Conservation (phyloP, 306 rosid genomes). For the Vicia faba region DNA sequence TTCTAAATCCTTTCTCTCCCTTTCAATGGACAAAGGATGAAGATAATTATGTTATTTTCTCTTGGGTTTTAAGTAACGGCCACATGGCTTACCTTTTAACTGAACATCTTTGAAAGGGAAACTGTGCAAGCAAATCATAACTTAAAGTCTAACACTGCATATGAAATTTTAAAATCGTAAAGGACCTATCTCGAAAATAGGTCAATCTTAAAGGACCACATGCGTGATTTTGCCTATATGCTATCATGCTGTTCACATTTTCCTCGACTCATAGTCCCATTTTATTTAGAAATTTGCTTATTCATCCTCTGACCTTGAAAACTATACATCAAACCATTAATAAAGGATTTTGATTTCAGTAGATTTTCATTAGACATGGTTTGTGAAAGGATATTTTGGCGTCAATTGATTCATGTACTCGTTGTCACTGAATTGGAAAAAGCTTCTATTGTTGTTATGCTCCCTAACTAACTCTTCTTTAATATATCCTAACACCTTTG, state of each 20-base stretch:
- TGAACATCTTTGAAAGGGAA: neutral
- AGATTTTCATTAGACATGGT: neutral
- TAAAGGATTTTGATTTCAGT: constrained; percentile 11
- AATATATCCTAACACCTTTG: neutral
- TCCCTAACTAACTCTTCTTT: neutral
- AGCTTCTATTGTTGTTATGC: constrained; percentile 9
- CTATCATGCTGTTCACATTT: constrained; percentile 5
- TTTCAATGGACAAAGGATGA: too few relatives aligned
- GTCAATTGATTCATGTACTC: neutral
- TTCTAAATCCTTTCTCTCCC: too few relatives aligned
- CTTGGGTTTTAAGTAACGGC: neutral
- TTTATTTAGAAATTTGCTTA: constrained; percentile 18
- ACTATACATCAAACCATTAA: neutral
- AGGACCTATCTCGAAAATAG: neutral
- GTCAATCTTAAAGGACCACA: neutral
- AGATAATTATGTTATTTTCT: neutral
- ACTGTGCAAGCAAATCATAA: neutral
- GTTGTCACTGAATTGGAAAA: neutral
- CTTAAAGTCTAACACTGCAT: neutral
- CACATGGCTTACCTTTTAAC: neutral
- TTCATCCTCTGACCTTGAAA: neutral
- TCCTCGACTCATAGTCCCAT: constrained; percentile 16
- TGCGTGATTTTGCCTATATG: neutral
- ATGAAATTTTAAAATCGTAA: too few relatives aligned
- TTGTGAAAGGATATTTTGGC: neutral